Conservation (phyloP, 257 asterid genomes). For the Solanum corneliomulleri region DNA sequence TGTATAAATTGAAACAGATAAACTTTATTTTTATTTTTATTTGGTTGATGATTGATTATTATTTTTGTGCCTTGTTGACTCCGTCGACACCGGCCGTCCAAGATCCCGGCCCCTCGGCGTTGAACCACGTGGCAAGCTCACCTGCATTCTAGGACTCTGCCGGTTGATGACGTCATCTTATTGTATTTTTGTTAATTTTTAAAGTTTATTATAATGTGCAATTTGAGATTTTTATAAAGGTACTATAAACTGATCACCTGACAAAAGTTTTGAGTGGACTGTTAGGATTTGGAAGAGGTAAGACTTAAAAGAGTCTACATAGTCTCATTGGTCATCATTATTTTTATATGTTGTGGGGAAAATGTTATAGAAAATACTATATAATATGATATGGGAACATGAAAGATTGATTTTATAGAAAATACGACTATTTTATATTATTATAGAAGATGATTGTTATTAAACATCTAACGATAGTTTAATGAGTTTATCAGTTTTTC, state of each 20-base stretch:
- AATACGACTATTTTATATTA: not conserved
- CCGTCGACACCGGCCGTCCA: conserved; percentile 18
- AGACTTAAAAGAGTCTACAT: not conserved
- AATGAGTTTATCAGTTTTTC: too few relatives aligned
- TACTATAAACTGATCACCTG: not conserved
- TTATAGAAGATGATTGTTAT: too few relatives aligned
- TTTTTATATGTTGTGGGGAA: too few relatives aligned
- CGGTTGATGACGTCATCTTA: not conserved
- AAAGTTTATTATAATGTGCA: not conserved
- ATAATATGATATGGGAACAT: not conserved
- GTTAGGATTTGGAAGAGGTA: not conserved
- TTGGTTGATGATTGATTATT: not conserved
- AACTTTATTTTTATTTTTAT: too few relatives aligned
- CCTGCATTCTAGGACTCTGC: conserved; percentile 25
- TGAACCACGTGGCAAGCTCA: conserved; percentile 36
- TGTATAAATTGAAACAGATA: too few relatives aligned
- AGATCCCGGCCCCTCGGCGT: conserved; percentile 6
- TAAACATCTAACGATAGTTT: too few relatives aligned
- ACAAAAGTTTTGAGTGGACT: not conserved
- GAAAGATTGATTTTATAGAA: not conserved
- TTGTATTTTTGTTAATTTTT: not conserved
- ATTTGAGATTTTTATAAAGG: not conserved
- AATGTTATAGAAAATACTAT: not conserved
- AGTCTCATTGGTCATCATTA: not conserved
- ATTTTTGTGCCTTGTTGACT: conserved; percentile 1